phyloP scores from a whole-genome alignment of 441 rosid genomes.

The Gossypium lobatum region DNA sequence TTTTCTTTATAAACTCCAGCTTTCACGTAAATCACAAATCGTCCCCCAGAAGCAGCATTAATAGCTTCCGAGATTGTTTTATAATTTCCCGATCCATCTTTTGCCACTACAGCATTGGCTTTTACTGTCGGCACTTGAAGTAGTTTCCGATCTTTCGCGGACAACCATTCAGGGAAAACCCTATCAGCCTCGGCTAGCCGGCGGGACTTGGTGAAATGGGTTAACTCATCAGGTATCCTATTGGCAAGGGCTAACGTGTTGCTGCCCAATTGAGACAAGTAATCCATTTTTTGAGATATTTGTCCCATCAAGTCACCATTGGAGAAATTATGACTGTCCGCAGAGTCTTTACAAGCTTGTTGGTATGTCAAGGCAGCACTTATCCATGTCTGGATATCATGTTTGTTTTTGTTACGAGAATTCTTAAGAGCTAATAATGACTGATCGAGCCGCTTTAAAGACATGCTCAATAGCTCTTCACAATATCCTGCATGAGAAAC shows the following conservation, averaged over 20 bases:
- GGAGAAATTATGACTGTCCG: constrained; percentile 22
- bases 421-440: constrained; percentile 39
- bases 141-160: constrained; percentile 42
- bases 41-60: constrained; percentile 44
- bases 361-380: constrained; percentile 70
- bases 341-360: constrained; percentile 67
- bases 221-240: constrained; percentile 16
- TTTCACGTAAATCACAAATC: constrained; percentile 60
- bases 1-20: constrained; percentile 60
- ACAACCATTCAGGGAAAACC: constrained; percentile 55
- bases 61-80: constrained; percentile 61
- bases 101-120: constrained; percentile 65
- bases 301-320: constrained; percentile 15
- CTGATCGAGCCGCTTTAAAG: constrained; percentile 45
- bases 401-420: constrained; percentile 34
- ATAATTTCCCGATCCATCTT: constrained; percentile 73
- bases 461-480: constrained; percentile 44
- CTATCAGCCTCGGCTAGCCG: constrained; percentile 11
- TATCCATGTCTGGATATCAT: constrained; percentile 66
- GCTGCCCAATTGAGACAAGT: constrained; percentile 46
- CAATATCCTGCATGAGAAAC: constrained; percentile 40
- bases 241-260: constrained; percentile 56
- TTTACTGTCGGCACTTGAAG: constrained; percentile 27
- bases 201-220: constrained; percentile 9
- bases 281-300: constrained; percentile 51